A percentile compares a stretch with the other conserved stretches of the same genome.
These are phyloP conservation scores for Fusarium sp. DNA, from an alignment of 2,329 filamentous ascomycete species.

Conservation along the genomic window DNA sequence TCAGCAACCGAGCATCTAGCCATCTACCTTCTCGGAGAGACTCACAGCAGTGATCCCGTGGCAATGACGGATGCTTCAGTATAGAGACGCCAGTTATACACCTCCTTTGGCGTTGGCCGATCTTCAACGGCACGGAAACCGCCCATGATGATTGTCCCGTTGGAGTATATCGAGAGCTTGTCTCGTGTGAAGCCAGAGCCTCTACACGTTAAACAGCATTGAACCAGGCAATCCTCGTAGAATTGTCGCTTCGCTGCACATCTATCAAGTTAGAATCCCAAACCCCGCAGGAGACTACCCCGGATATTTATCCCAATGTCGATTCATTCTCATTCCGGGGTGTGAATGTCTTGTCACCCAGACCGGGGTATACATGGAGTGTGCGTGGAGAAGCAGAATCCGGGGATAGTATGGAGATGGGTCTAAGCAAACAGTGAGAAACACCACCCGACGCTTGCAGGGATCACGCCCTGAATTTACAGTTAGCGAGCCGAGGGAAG, in stretches of 20 bases:
- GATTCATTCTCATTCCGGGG: constrained; percentile 33
- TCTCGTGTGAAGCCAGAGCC: neutral
- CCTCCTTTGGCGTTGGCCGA: constrained; percentile 63
- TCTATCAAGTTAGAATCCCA: neutral
- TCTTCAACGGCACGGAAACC: constrained; percentile 61
- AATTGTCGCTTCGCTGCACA: too few species aligned
- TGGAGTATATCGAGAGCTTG: neutral
- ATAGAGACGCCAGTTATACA: constrained; percentile 64
- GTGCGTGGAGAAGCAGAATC: constrained; percentile 38
- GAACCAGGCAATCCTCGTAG: neutral
- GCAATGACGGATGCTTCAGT: constrained; percentile 58
- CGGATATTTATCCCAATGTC: constrained; percentile 38
- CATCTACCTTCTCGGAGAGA: neutral
- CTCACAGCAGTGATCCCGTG: constrained; percentile 55
- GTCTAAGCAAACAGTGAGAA: too few species aligned
- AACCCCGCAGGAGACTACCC: constrained; percentile 13
- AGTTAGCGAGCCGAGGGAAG: constrained; percentile 43
- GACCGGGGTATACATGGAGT: constrained; percentile 26
- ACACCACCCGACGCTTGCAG: neutral
- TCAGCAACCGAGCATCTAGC: neutral
- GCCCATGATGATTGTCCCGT: constrained; percentile 43
- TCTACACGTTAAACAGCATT: neutral
- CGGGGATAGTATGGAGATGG: constrained; percentile 35
- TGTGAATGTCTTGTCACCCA: constrained; percentile 8
- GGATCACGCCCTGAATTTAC: constrained; percentile 12